Percentiles rank a stretch among this genome's conserved stretches.
phyloP scores from a whole-genome alignment of 768 basidiomycete genomes.

The Artomyces pyxidatus region DNA sequence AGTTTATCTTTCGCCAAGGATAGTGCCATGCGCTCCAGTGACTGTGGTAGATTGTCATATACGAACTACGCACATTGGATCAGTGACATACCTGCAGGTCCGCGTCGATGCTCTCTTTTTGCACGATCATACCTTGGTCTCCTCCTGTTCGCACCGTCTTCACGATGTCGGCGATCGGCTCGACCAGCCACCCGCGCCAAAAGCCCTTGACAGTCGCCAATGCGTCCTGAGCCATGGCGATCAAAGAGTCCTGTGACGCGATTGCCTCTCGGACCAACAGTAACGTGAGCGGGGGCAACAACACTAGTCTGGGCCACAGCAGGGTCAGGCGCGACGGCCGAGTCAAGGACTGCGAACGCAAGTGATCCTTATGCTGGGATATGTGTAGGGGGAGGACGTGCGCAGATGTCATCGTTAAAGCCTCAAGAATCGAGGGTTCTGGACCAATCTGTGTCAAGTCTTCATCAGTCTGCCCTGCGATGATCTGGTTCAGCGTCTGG shows the following conservation, averaged over 20 bases:
- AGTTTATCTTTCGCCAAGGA: constrained; percentile 79
- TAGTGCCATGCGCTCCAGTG: constrained; percentile 87
- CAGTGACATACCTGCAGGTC: constrained; percentile 62
- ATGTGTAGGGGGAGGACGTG: constrained; percentile 13
- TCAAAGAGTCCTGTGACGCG: constrained; percentile 49
- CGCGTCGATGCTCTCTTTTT: constrained; percentile 72
- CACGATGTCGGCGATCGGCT: constrained; percentile 75
- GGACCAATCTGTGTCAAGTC: constrained; percentile 2
- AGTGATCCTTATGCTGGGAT: constrained; percentile 9
- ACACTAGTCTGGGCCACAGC: constrained; percentile 74
- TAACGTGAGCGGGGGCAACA: constrained; percentile 63
- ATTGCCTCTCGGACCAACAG: constrained; percentile 45
- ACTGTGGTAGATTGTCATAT: constrained; percentile 35
- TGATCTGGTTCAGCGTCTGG: constrained; percentile 3
- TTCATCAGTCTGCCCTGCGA: constrained; percentile 5
- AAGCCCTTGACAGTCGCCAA: constrained; percentile 65
- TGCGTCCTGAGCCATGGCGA: constrained; percentile 49
- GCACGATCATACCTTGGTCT: constrained; percentile 67
- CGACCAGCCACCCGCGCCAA: constrained; percentile 74
- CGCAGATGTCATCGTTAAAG: constrained; percentile 5
- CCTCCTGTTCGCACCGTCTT: constrained; percentile 79
- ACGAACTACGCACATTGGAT: neutral
- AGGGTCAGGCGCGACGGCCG: constrained; percentile 64
- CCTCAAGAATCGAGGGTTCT: neutral
- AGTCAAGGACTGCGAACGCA: constrained; percentile 34